Evolutionary conservation across 768 basidiomycete species (phyloP), one percentile per base, ranked within the genome.

Genomic region (Antrodiella citrinella): DNA sequence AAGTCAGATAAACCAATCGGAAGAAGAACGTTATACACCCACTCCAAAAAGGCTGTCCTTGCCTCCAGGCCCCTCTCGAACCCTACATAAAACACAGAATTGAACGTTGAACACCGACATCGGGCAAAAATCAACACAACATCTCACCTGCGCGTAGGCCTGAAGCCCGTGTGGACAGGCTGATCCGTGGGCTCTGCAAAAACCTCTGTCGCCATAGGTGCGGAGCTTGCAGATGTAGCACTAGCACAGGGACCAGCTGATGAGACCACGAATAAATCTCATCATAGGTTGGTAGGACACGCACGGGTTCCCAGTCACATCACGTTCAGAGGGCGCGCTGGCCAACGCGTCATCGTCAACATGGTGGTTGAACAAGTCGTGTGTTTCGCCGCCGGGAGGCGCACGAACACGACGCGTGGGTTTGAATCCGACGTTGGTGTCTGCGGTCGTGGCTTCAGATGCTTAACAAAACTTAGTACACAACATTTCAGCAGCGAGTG

Each of bases 11-110:
- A n/a, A n/a, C n/a, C n/a, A n/a, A n/a, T n/a, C n/a, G n/a, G n/a
- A n/a, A n/a, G n/a, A n/a, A n/a, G n/a, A n/a, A n/a, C n/a, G n/a
- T n/a, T n/a, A n/a, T n/a, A n/a, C n/a, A n/a, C n/a, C n/a, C n/a
- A n/a, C n/a, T n/a, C n/a, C n/a, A n/a, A n/a, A n/a, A n/a, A n/a
- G n/a, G n/a, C n/a, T n/a, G n/a, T n/a, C n/a, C n/a, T n/a, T n/a
- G 21, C 84, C 84, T 57, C 84, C 84, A 25, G 84, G 84, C 41
- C 73, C 74, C 63, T 86, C 73, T 52, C 82, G 72, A 25, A 86
- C 84, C 51, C 84, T 86, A 9, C 30, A 20, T 5, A n/a, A n/a
- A n/a, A n/a, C n/a, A n/a, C n/a, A n/a, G n/a, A n/a, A n/a, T n/a
- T n/a, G n/a, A n/a, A n/a, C n/a, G n/a, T n/a, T n/a, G n/a, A n/a